Base-by-base conservation (phyloP, 2,329 filamentous ascomycete species). In the Alternaria arborescens region DNA sequence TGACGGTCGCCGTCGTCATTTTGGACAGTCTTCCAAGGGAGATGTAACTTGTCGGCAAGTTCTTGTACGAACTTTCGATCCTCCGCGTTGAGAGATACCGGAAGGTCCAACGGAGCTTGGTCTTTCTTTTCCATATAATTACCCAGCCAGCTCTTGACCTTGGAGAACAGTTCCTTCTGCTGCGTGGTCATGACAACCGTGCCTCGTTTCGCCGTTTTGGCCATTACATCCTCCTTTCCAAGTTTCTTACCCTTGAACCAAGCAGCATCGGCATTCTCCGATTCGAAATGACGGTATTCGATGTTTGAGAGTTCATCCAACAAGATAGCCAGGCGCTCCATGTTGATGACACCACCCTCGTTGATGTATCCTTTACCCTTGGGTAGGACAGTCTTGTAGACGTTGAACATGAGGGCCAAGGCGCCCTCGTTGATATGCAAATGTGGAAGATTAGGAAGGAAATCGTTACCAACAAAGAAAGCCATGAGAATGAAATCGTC, bases 401-500 rank as follows among this genome's bases (percentile, higher is more conserved):
- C 89, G 75, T 91, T 91, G 79, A 99, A 99, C 95, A 99, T 99
- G 75, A 95, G 90, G 24, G 94, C 92, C 79, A 99, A 83, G 22
- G 96, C 95, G 67, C 95, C 96, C 80, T 99, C 96, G 79, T 99
- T 99, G 80, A 99, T 99, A 80, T 99, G 95, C 67, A 99, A 82
- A 74, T 96, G 92, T 5, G 96, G 96, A 60, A 99, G 85, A 80
- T 99, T 97, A 3, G 95, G 95, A 78, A 99, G 86, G 82, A 99
- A 99, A 86, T 99, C 95, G 80, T 99, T 99, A 77, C 95, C 95
- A 72, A 99, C 93, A 79, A 99, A 99, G 83, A 99, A 99, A 48
- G 94, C 94, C 93, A 99, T 97, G 62, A 99, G 87, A 77, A 99
- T 98, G 80, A 99, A 99, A 83, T 99, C 95, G 78, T 99, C 95